Base-by-base conservation (phyloP, 345 rosid genomes). In the Lenwebbia sp. region DNA sequence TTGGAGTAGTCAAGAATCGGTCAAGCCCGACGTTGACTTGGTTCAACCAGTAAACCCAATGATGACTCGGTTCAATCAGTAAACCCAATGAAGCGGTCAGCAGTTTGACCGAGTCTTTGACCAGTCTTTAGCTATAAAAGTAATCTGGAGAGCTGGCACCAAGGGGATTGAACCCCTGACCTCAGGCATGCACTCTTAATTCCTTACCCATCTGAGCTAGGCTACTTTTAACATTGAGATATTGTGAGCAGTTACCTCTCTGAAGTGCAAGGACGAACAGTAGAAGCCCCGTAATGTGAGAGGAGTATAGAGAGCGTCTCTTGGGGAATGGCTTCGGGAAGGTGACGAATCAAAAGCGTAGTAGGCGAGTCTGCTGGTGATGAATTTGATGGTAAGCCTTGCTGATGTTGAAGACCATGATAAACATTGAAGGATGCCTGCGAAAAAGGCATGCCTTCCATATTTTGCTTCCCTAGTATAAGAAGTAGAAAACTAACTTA, bases 321-420 rank as follows among this genome's bases (percentile, higher is more conserved):
- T 7, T 90, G 93, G 84, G 98, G 97, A 41, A 96, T 92, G 33
- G 94, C 95, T 85, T 96, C 98, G 10, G 99, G 98, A 83, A 96
- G 96, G 91, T 96, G 98, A 78, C 92, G 89, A 65, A 96, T 89
- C 83, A 93, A 47, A 70, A 97, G 96, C 25, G 98, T 94, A 9
- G 70, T 83, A 4, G 22, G 54, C 12, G 84, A 62, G 57, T 88
- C 91, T 8, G 83, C 26, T 30, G 76, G 11, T 15, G 23, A 54
- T 12, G 88, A 58, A 60, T 53, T 19, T 47, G 86, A 76, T 41
- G 37, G 25, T 33, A 76, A 54, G 5, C 87, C 40, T 47, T 54
- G 83, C 50, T 13, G 28, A 65, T 62, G 86, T 85, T 86, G 89
- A 86, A 76, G 75, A 40, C 40, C 83, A 40, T 28, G 85, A 3